Evolutionary conservation across 2,329 filamentous ascomycete species (phyloP), one percentile per base, ranked within the genome.

Genomic region (Chrysoporthe austroafricana): DNA sequence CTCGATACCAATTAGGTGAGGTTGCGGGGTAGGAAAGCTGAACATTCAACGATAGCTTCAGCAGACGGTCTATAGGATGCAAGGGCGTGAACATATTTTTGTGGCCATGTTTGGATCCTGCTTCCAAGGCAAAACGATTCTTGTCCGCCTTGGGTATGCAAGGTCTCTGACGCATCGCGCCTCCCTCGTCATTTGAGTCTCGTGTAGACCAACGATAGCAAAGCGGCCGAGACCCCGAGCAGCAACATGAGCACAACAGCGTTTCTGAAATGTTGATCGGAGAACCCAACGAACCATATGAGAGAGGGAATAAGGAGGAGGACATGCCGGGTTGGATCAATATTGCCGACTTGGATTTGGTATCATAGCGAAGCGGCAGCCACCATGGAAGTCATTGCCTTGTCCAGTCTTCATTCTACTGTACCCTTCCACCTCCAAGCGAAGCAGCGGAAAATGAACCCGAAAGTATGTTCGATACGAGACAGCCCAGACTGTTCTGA

Each of bases 391-490:
- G 18, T n/a, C 32, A 39, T 48, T 16, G 13, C 26, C 18, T 36
- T 42, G 21, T 32, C 39, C 18, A 4, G 6, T 39, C 5, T 56
- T 46, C 6, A 32, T 60, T 44, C n/a, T 26, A 11, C 13, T 13
- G n/a, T 39, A 16, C 34, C 34, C 54, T 16, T 21, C 57, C 18
- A 43, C 39, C 34, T 59, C 14, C 57, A 26, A 9, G 13, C 36
- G 57, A 16, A 60, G n/a, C 7, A 64, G 65, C 42, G 43, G 46
- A 64, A 46, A 67, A 65, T 21, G 67, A 59, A 56, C 18, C 11
- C 59, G 67, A 61, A 46, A 50, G 42, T 59, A 50, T 2, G 5
- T 42, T 4, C 8, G 62, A 39, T n/a, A 42, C 32, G 39, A 26
- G 34, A 36, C 43, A 18, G 32, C 36, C 44, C 56, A 50, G 14